phyloP scores from a whole-genome alignment of 2,329 filamentous ascomycete genomes.

The Fusarium metavorans region DNA sequence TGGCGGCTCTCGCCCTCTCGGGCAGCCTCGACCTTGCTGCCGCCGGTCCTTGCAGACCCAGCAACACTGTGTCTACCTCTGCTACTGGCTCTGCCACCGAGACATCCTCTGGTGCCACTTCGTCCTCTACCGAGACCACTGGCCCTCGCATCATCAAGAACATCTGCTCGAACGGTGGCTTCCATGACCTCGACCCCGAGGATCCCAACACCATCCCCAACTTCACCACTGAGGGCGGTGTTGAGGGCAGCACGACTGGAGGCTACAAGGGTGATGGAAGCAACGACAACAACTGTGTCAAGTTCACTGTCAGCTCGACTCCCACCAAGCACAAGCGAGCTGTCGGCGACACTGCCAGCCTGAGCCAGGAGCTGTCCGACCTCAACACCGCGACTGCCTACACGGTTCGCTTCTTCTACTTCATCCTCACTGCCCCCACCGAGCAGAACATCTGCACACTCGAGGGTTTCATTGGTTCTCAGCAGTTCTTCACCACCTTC shows the following conservation, averaged over 20 bases:
- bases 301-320: background rate
- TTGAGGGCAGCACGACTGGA: background rate
- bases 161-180: background rate
- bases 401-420: slow-evolving; percentile 36
- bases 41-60: slow-evolving; percentile 28
- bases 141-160: slow-evolving; percentile 13
- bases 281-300: background rate
- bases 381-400: slow-evolving; percentile 23
- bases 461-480: slow-evolving; percentile 18
- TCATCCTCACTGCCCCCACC: slow-evolving; percentile 4
- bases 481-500: slow-evolving; percentile 3
- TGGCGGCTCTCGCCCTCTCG: slow-evolving; percentile 31
- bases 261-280: slow-evolving; percentile 15
- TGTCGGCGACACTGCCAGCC: background rate
- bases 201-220: slow-evolving; percentile 4
- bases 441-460: slow-evolving; percentile 10
- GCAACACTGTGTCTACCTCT: background rate
- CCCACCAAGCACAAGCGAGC: slow-evolving; percentile 3
- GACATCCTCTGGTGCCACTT: slow-evolving; percentile 5
- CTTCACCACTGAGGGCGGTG: background rate
- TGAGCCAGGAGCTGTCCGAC: slow-evolving; percentile 11
- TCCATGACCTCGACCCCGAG: background rate
- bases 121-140: background rate
- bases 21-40: slow-evolving; percentile 22
- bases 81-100: background rate